A percentile compares a stretch with the other conserved stretches of the same genome.
These are phyloP conservation scores for Cyclotella atomus DNA, from an alignment of 108 stramenopile genomes.

Conservation along the genomic window DNA sequence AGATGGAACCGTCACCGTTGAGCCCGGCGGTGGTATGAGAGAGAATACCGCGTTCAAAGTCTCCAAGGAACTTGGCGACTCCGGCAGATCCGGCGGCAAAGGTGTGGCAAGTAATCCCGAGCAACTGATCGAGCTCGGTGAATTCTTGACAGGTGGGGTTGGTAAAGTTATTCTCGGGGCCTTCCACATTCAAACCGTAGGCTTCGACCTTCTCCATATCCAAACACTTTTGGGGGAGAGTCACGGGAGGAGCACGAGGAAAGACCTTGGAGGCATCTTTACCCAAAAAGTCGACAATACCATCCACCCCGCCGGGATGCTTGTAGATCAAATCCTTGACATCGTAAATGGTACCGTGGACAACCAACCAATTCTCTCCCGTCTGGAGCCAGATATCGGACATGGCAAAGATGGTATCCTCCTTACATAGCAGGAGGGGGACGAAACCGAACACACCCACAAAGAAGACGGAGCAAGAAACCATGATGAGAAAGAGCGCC, in stretches of 20 bases:
- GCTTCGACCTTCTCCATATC: slow-evolving; percentile 55
- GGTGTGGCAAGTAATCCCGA: slow-evolving; percentile 61
- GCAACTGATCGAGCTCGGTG: slow-evolving; percentile 47
- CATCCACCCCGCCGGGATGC: slow-evolving; percentile 62
- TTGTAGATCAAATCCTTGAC: slow-evolving; percentile 56
- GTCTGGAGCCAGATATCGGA: slow-evolving; percentile 55
- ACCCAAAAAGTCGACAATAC: slow-evolving; percentile 57
- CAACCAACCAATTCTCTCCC: slow-evolving; percentile 54
- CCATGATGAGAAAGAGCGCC: slow-evolving; percentile 56
- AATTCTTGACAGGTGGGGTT: slow-evolving; percentile 50
- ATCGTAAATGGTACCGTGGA: slow-evolving; percentile 57
- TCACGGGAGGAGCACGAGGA: slow-evolving; percentile 56
- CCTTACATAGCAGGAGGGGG: slow-evolving; percentile 51
- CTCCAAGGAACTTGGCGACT: slow-evolving; percentile 49
- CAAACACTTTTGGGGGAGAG: slow-evolving; percentile 54
- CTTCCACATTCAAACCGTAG: slow-evolving; percentile 26
- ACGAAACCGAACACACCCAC: slow-evolving; percentile 64
- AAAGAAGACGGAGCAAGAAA: slow-evolving; percentile 51
- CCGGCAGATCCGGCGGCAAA: slow-evolving; percentile 45
- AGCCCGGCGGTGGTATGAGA: slow-evolving; percentile 21
- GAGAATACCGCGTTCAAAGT: slow-evolving; percentile 44
- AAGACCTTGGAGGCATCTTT: slow-evolving; percentile 62
- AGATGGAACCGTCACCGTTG: not conserved
- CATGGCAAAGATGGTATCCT: slow-evolving; percentile 42
- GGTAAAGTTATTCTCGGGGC: slow-evolving; percentile 46